Evolutionary conservation across 2,329 filamentous ascomycete species (phyloP), one percentile per base, ranked within the genome.

Genomic region (Ascochyta clinopodiicola): DNA sequence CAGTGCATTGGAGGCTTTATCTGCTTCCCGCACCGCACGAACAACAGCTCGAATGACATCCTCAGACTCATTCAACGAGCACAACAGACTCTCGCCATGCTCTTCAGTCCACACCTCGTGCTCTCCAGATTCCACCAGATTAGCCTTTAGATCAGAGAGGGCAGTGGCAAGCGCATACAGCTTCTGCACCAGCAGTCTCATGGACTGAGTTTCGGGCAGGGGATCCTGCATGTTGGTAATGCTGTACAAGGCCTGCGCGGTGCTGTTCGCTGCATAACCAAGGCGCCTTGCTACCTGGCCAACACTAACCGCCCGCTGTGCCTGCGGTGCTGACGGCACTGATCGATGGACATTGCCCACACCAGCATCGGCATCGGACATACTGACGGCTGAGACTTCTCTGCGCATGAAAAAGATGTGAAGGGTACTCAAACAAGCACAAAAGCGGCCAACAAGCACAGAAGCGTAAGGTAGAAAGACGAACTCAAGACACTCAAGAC

Each of bases 61-160:
- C 5, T 42, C 34, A 22, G 40, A 55, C 34, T 45, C 24, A 1
- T 25, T 19, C 15, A 45, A 32, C 7, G 35, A 45, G 24, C 7
- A 10, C 15, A 24, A 24, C 13, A 55, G 22, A 7, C 29, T 42
- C 8, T 45, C 6, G 7, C 36, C 13, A 27, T 55, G 52, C 4
- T 44, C 24, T 4, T 17, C 42, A 35, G 35, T 46, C 52, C 52
- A 51, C 42, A 51, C 38, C 1, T 32, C 35, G 24, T 43, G 17
- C 17, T 31, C 22, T 19, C 40, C 12, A 45, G 34, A 24, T 27
- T 25, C n/a, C 4, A 35, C 9, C 24, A 55, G 12, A n/a, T 45
- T 37, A 0, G 38, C 46, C 7, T 17, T 9, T 13, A 56, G 25
- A 21, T 6, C 21, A 2, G 31, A 46, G 10, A 50, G 25, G 3